phyloP scores from a whole-genome alignment of 2,329 filamentous ascomycete genomes.

The Scorias spongiosa region DNA sequence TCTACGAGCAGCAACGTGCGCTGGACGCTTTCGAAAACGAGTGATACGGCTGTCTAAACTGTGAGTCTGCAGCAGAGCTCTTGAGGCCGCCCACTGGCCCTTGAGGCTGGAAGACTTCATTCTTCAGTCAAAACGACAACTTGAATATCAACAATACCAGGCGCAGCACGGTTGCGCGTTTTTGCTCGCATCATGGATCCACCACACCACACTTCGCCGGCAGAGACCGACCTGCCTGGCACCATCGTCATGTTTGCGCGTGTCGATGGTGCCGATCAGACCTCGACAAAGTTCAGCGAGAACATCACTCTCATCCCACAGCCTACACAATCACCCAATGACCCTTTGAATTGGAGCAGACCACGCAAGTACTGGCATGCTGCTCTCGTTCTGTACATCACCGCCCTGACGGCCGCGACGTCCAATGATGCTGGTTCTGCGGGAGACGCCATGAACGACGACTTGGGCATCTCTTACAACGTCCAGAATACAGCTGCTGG shows the following conservation, averaged over 20 bases:
- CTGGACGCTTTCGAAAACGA: constrained; percentile 1
- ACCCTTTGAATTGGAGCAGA: constrained; percentile 18
- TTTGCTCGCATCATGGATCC: too few species aligned
- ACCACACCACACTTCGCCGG: not conserved
- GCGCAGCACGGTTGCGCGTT: too few species aligned
- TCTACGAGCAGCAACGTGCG: not conserved
- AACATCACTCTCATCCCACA: constrained; percentile 39
- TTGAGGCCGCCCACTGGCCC: too few species aligned
- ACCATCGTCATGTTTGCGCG: not conserved
- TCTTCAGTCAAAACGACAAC: too few species aligned
- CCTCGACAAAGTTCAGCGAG: constrained; percentile 2
- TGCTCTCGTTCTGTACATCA: constrained; percentile 37
- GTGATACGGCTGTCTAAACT: not conserved
- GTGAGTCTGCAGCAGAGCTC: not conserved
- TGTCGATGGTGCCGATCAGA: not conserved
- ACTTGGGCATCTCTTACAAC: constrained; percentile 37
- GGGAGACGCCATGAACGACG: constrained; percentile 33
- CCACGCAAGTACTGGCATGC: constrained; percentile 22
- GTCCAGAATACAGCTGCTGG: constrained; percentile 43
- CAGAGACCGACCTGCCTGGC: not conserved
- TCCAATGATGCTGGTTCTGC: constrained; percentile 41
- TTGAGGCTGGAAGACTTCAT: too few species aligned
- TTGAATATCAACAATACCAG: not conserved
- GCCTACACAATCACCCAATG: constrained; percentile 25
- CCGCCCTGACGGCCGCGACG: constrained; percentile 40